Conservation (phyloP, 1,284 basidiomycete species). For the Malassezia caprae region DNA sequence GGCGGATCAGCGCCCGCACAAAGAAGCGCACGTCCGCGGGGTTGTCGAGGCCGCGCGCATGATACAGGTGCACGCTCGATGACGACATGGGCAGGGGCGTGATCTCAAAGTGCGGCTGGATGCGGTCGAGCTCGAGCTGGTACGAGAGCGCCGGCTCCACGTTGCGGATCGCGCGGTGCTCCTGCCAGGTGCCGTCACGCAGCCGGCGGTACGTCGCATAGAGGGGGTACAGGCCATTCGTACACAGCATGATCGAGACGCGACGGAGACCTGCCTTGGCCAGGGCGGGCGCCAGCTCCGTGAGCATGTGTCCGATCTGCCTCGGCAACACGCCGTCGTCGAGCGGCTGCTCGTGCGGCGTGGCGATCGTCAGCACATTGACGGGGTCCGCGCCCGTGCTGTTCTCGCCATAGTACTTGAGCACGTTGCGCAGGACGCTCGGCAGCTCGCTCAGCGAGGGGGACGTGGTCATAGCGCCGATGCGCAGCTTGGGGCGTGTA, state of each 20-base stretch:
- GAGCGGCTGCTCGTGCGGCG: slow-evolving; percentile 49
- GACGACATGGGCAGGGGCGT: slow-evolving; percentile 63
- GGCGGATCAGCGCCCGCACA: slow-evolving; percentile 87
- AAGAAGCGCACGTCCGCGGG: slow-evolving; percentile 81
- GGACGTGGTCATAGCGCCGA: slow-evolving; percentile 46
- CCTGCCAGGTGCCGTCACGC: slow-evolving; percentile 65
- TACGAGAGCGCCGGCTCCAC: slow-evolving; percentile 96
- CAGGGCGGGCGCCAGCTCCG: slow-evolving; percentile 64
- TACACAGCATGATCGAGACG: slow-evolving; percentile 82
- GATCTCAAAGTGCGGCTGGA: slow-evolving; percentile 86
- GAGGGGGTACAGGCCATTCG: slow-evolving; percentile 79
- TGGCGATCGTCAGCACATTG: slow-evolving; percentile 67
- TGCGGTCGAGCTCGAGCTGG: slow-evolving; percentile 89
- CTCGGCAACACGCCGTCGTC: neutral
- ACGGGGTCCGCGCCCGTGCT: slow-evolving; percentile 21
- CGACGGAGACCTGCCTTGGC: slow-evolving; percentile 74
- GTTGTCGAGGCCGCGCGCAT: slow-evolving; percentile 87
- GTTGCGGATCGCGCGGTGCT: slow-evolving; percentile 93
- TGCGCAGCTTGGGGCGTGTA: slow-evolving; percentile 32
- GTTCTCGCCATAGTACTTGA: slow-evolving; percentile 31
- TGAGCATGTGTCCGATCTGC: slow-evolving; percentile 60
- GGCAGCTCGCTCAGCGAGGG: slow-evolving; percentile 29
- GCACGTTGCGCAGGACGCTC: slow-evolving; percentile 31
- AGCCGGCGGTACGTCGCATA: slow-evolving; percentile 78
- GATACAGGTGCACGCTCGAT: slow-evolving; percentile 70